Evolutionary conservation across 2,329 filamentous ascomycete species (phyloP).

Genomic region (Fusarium setosum): DNA sequence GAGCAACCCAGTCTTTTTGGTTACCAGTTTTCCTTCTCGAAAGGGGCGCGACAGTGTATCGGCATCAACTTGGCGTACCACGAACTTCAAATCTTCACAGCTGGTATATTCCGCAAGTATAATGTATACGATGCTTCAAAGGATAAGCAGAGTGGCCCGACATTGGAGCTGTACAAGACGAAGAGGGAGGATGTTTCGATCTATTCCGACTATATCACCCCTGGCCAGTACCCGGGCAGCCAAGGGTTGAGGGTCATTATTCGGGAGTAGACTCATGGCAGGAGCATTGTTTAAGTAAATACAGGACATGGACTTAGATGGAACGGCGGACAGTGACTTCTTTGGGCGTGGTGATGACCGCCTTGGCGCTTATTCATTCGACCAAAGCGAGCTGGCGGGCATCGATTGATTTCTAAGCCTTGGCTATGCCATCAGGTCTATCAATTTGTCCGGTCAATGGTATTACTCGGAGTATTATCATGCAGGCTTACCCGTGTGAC

Average conservation of each 20-base stretch:
- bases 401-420: no score
- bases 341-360: no score
- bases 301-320: no score
- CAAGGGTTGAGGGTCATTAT: conserved; percentile 20
- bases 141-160: conserved; percentile 13
- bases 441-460: no score
- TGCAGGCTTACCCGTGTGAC: no score
- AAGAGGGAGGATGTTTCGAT: conserved; percentile 21
- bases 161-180: conserved; percentile 32
- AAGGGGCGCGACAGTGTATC: conserved; percentile 30
- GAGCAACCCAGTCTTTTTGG: conserved; percentile 18
- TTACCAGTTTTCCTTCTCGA: conserved; percentile 28
- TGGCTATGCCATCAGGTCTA: no score
- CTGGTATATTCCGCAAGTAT: conserved; percentile 36
- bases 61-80: conserved; percentile 35
- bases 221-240: conserved; percentile 17
- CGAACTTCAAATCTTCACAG: conserved; percentile 31
- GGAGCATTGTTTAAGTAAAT: no score
- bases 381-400: no score
- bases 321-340: no score
- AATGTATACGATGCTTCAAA: conserved; percentile 15
- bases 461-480: no score
- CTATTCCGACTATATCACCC: conserved; percentile 28
- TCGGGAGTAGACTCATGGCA: background rate
- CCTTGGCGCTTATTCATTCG: no score